Percentiles rank a stretch among this genome's conserved stretches.
Evolutionary conservation across 495 filamentous ascomycete species (phyloP).

Genomic region (Trichoderma erinaceum): DNA sequence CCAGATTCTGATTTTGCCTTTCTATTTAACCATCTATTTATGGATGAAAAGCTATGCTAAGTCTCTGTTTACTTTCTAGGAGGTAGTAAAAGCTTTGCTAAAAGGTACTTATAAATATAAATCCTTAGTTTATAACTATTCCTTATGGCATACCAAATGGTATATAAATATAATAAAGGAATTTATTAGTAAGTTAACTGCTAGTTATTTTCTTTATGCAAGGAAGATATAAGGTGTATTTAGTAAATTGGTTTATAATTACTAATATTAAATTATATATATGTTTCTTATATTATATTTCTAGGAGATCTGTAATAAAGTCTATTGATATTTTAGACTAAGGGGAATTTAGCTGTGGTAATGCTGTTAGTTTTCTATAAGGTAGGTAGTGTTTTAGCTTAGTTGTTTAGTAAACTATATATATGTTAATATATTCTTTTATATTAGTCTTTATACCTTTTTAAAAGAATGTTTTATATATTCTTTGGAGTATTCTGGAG

Average conservation of each 20-base stretch:
- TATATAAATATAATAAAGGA: background rate
- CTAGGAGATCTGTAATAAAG: constrained; percentile 11
- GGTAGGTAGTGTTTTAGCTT: no score
- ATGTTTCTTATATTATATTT: background rate
- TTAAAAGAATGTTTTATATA: no score
- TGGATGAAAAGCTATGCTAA: constrained; percentile 13
- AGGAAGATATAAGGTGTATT: background rate
- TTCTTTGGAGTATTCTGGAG: no score
- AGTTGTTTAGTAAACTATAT: no score
- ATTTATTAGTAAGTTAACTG: constrained; percentile 1
- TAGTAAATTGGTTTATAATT: background rate
- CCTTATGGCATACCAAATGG: background rate
- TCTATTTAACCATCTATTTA: constrained; percentile 15
- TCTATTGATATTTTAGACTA: background rate
- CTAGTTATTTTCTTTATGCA: background rate
- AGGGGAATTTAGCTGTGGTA: background rate
- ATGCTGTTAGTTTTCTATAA: background rate
- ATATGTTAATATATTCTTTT: no score
- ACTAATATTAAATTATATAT: constrained; percentile 14
- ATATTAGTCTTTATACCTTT: no score
- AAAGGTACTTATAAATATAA: background rate
- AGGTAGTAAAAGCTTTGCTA: constrained; percentile 13
- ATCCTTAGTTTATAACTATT: constrained; percentile 7
- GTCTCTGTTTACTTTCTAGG: background rate
- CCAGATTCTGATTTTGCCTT: constrained; percentile 10